Base-by-base conservation (phyloP, 345 rosid species). In the Psidium friedrichsthalianum region DNA sequence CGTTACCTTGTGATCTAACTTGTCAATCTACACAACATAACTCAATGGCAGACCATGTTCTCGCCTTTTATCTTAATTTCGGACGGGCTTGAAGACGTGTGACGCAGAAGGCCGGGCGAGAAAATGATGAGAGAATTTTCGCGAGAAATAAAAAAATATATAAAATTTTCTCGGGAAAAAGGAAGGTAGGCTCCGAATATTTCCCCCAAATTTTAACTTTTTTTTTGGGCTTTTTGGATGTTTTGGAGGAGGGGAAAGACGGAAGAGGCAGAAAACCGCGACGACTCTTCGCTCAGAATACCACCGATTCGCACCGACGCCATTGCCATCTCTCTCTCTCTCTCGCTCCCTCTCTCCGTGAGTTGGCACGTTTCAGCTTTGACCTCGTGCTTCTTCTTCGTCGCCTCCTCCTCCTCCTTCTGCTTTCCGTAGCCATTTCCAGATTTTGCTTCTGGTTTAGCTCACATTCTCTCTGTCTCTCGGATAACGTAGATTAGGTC, bases 261-360 rank as follows among this genome's bases (percentile, higher is more conserved):
- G n/a, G 16, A 27, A 5, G 69, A 12, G 69, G 27, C 6, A 29
- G 76, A 29, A 69, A 32, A 32, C 47, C 78, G 78, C 78, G 78
- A 69, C 78, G 78, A 69, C 78, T 16, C 78, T 69, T 20, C 78
- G 78, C 47, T 69, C 58, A 16, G 42, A 20, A 82, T n/a, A 36
- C 44, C 83, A 82, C 55, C 57, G 57, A 82, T 44, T 52, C 25
- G 57, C 44, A 52, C 83, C 54, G 36, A 69, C 78, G 78, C 78
- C 78, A 69, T 69, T 69, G 78, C 78, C 47, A 32, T 7, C 9
- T 69, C 78, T 32, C 76, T 16, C 22, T 64, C 42, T 64, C 74
- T 57, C 64, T 57, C 61, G 25, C 61, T 11, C 3, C 6, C 59
- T 11, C 64, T 12, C 18, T 29, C 78, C 20, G 47, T 32, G 78